These are phyloP conservation scores for Metrosideros polymorpha DNA, from an alignment of 441 rosid genomes.

Conservation along the genomic window DNA sequence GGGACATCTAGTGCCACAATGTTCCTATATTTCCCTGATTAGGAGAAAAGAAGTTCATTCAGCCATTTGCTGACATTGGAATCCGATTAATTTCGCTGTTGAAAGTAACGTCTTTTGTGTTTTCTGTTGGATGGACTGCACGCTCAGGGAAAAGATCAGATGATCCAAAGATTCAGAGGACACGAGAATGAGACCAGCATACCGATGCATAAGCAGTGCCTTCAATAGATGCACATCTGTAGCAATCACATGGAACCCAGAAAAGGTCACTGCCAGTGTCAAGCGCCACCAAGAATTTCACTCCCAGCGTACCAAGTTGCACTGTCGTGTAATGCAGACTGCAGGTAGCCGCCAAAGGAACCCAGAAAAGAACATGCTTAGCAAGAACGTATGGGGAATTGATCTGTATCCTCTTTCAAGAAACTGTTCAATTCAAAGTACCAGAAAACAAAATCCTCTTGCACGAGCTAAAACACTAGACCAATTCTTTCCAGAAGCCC, in stretches of 20 bases:
- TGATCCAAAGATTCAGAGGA: not conserved
- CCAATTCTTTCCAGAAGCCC: not conserved
- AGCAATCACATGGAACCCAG: constrained; percentile 90
- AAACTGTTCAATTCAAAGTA: not conserved
- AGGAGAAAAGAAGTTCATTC: not conserved
- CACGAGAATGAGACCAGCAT: constrained; percentile 13
- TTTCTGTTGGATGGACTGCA: not conserved
- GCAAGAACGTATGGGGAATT: not conserved
- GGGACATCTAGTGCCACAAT: not conserved
- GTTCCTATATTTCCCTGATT: not conserved
- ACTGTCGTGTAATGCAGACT: constrained; percentile 89
- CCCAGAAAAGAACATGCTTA: not conserved
- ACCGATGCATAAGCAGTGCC: constrained; percentile 54
- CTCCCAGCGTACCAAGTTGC: constrained; percentile 72
- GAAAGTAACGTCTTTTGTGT: not conserved
- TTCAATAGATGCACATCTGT: constrained; percentile 58
- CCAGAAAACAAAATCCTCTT: not conserved
- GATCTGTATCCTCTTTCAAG: not conserved
- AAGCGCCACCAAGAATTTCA: constrained; percentile 84
- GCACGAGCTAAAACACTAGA: not conserved
- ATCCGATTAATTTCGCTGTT: not conserved
- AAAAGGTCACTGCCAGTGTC: constrained; percentile 86
- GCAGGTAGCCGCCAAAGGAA: not conserved
- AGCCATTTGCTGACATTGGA: not conserved
- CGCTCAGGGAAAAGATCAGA: not conserved